phyloP scores from a whole-genome alignment of 805 yeast genomes.

The Priceomyces medius region DNA sequence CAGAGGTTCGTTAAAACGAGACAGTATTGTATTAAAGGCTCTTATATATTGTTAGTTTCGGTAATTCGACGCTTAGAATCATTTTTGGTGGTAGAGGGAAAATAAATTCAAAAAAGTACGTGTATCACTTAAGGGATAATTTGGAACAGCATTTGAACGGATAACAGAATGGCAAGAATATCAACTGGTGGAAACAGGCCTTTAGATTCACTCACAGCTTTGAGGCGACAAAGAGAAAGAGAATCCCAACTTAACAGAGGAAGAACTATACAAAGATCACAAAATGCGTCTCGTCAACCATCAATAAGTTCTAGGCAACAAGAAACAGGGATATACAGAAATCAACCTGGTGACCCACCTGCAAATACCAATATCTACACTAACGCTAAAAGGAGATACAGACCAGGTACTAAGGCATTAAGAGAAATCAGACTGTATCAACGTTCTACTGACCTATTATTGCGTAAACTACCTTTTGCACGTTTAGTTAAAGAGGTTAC shows the following conservation, averaged over 20 bases:
- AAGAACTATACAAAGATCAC: slow-evolving; percentile 2
- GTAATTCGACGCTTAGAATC: too few species aligned
- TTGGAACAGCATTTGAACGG: too few species aligned
- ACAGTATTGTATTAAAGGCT: not conserved
- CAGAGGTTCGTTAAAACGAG: too few species aligned
- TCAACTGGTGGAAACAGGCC: slow-evolving; percentile 10
- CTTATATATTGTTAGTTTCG: not conserved
- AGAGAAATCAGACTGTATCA: slow-evolving; percentile 70
- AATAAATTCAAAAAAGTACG: too few species aligned
- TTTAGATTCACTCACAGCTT: slow-evolving; percentile 9
- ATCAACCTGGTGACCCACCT: slow-evolving; percentile 57
- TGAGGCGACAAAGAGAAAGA: slow-evolving; percentile 11
- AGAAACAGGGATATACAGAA: slow-evolving; percentile 42
- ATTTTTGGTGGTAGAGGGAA: too few species aligned
- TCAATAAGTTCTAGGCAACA: slow-evolving; percentile 6
- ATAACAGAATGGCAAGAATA: slow-evolving; percentile 15
- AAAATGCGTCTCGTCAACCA: slow-evolving; percentile 11
- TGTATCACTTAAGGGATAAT: too few species aligned
- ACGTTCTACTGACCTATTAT: slow-evolving; percentile 61
- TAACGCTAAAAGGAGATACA: slow-evolving; percentile 42
- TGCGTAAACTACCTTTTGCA: slow-evolving; percentile 76
- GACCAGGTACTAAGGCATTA: slow-evolving; percentile 66
- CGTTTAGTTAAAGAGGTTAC: slow-evolving; percentile 74
- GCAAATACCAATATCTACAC: slow-evolving; percentile 17
- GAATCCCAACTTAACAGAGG: slow-evolving; percentile 9